phyloP scores from a whole-genome alignment of 345 rosid genomes.

The Linum lewisii region DNA sequence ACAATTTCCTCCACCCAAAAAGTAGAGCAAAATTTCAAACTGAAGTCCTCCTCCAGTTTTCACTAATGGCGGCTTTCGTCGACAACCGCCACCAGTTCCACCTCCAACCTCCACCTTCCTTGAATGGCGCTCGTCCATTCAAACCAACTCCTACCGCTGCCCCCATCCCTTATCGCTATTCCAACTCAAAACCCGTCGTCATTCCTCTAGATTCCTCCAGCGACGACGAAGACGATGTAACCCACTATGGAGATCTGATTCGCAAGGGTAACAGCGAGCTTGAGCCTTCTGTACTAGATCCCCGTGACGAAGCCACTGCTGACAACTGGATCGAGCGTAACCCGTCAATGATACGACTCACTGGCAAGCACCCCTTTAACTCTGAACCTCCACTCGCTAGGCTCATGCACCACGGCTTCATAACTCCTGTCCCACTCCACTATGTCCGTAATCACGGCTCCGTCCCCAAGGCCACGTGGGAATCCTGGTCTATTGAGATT shows the following conservation, averaged over 20 bases:
- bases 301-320: conserved; percentile 60
- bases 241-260: conserved; percentile 40
- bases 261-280: conserved; percentile 47
- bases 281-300: conserved; percentile 58
- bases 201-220: conserved; percentile 12
- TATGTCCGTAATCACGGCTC: conserved; percentile 90
- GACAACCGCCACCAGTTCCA: conserved; percentile 65
- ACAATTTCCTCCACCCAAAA: background rate
- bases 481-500: conserved; percentile 66
- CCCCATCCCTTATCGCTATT: conserved; percentile 20
- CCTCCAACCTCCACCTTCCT: conserved; percentile 34
- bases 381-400: conserved; percentile 63
- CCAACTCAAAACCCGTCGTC: conserved; percentile 1
- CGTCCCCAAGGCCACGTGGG: conserved; percentile 62
- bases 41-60: conserved; percentile 18
- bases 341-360: conserved; percentile 78
- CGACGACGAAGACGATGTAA: conserved; percentile 48
- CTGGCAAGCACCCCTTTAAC: conserved; percentile 96
- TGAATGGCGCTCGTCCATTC: conserved; percentile 42
- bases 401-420: conserved; percentile 93
- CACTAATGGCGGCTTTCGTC: conserved; percentile 66
- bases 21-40: background rate
- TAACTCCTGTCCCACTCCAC: conserved; percentile 88
- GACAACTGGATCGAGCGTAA: conserved; percentile 82
- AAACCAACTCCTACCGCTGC: conserved; percentile 33